Percentiles rank a stretch among this genome's conserved stretches.
phyloP scores from a whole-genome alignment of 768 basidiomycete genomes.

The Termitomyces sp. region DNA sequence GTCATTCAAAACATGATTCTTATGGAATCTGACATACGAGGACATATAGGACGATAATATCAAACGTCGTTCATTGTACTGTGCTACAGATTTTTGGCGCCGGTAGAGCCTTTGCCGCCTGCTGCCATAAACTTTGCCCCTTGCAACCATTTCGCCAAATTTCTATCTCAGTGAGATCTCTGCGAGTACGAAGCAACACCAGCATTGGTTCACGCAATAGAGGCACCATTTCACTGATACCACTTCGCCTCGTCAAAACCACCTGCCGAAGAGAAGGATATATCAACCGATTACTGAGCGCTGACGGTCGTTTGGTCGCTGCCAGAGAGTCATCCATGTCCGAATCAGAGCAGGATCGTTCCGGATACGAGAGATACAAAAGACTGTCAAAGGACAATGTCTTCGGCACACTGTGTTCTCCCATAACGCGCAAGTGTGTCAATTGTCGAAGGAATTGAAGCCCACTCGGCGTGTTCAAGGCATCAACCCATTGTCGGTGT shows the following conservation, averaged over 20 bases:
- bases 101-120: conserved; percentile 9
- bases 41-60: background rate
- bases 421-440: conserved; percentile 28
- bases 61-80: background rate
- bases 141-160: conserved; percentile 29
- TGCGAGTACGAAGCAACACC: conserved; percentile 22
- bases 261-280: conserved; percentile 26
- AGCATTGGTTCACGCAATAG: conserved; percentile 16
- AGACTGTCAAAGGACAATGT: conserved; percentile 18
- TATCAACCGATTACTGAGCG: conserved; percentile 14
- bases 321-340: conserved; percentile 3
- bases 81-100: conserved; percentile 10
- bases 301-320: conserved; percentile 10
- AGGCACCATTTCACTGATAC: conserved; percentile 15
- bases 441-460: conserved; percentile 24
- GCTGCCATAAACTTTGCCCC: conserved; percentile 27
- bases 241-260: conserved; percentile 23
- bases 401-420: conserved; percentile 20
- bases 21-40: background rate
- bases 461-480: conserved; percentile 18
- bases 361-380: conserved; percentile 25
- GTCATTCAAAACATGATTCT: too few relatives aligned
- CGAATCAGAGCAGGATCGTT: conserved; percentile 7
- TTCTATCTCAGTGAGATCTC: conserved; percentile 26
- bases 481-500: conserved; percentile 16